These are phyloP conservation scores for Leccinellum luteum DNA, from an alignment of 768 basidiomycete species.

Conservation along the genomic window DNA sequence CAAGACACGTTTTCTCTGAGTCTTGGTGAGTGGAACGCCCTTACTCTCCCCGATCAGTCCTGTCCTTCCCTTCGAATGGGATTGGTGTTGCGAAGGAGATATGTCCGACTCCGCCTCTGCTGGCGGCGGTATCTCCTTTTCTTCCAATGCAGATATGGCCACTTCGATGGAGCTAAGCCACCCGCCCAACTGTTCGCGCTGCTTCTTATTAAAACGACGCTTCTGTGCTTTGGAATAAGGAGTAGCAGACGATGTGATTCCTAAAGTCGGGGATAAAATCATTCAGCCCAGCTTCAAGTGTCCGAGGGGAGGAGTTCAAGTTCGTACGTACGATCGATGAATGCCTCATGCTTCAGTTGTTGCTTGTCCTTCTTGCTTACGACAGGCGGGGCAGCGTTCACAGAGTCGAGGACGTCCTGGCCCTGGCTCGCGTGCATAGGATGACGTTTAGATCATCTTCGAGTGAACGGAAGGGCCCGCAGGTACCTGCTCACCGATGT, in stretches of 20 bases:
- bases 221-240: conserved; percentile 73
- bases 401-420: conserved; percentile 41
- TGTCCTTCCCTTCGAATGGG: conserved; percentile 29
- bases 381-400: conserved; percentile 25
- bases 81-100: conserved; percentile 13
- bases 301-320: neutral
- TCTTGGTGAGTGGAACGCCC: conserved; percentile 51
- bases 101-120: conserved; percentile 15
- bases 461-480: neutral
- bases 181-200: conserved; percentile 55
- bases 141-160: conserved; percentile 55
- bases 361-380: conserved; percentile 68
- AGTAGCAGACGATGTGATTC: conserved; percentile 45
- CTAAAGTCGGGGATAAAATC: conserved; percentile 27
- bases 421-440: conserved; percentile 32
- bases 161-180: conserved; percentile 49
- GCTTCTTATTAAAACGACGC: conserved; percentile 68
- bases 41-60: conserved; percentile 71
- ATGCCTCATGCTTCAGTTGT: conserved; percentile 61
- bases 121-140: conserved; percentile 24
- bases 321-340: conserved; percentile 55
- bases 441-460: neutral
- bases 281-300: neutral
- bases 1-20: conserved; percentile 69
- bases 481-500: conserved; percentile 41